Base-by-base conservation (phyloP, 1,139 yeast genomes). In the Yamadazyma conglobata region DNA sequence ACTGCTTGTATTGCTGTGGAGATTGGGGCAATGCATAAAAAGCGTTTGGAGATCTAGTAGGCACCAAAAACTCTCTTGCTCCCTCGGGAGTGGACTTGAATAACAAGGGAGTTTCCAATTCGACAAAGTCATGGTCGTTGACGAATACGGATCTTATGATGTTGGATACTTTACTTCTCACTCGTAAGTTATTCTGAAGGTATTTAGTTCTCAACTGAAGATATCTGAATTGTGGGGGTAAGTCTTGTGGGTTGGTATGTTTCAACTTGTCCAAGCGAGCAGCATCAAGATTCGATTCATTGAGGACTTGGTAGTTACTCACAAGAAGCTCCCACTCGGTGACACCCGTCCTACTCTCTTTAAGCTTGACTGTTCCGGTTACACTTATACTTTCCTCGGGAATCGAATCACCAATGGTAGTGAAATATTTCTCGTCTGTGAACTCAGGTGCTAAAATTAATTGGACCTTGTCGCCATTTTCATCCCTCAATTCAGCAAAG, bases 11-110 rank as follows among this genome's bases (percentile, higher is more conserved):
- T 52, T 91, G 98, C 51, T 91, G 99, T 0, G 99, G 99, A 15
- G 96, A 85, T 56, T 91, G 99, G 0, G 97, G 96, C 24, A 91
- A 64, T 0, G 98, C 96, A 53, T 89, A 91, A 54, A 86, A 85
- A 3, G 69, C 60, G 9, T 71, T 65, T 4, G 61, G 56, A 11
- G 69, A 58, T 40, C 97, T 70, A 0, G 96, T 87, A 0, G 98
- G 98, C 0, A 91, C 97, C 32, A 93, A 58, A 50, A 91, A 91
- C 56, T 91, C 99, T 24, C 95, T 68, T 2, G 99, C 98, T 8
- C 99, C 99, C 57, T 91, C 99, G 0, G 98, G 98, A 0, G 98
- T 91, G 1, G 96, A 85, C 52, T 91, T 89, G 66, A 91, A 91
- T 18, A 91, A 59, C 10, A 89, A 55, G 0, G 99, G 99, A 0